phyloP scores from a whole-genome alignment of 768 basidiomycete species.

The Gautieria morchelliformis region DNA sequence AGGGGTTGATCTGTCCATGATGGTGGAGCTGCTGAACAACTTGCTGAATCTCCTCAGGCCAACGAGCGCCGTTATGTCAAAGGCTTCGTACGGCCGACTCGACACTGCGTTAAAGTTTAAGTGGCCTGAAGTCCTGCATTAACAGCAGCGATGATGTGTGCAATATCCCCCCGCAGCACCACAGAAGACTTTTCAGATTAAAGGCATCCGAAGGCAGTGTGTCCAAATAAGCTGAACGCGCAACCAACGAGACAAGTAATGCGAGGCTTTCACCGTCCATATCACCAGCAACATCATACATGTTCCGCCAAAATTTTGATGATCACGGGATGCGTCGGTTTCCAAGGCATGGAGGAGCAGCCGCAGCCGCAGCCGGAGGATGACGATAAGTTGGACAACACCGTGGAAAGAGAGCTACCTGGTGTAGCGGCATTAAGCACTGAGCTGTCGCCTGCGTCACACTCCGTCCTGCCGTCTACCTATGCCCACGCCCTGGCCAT shows the following conservation, averaged over 20 bases:
- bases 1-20: slow-evolving; percentile 1
- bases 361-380: too few species aligned
- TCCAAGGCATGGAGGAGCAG: slow-evolving; percentile 25
- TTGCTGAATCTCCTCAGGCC: neutral
- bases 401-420: neutral
- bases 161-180: slow-evolving; percentile 23
- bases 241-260: slow-evolving; percentile 46
- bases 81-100: slow-evolving; percentile 51
- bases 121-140: slow-evolving; percentile 46
- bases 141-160: slow-evolving; percentile 24
- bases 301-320: slow-evolving; percentile 50
- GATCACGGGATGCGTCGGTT: neutral
- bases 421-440: slow-evolving; percentile 4
- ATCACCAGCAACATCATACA: slow-evolving; percentile 49
- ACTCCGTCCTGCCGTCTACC: slow-evolving; percentile 46
- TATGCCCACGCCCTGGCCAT: slow-evolving; percentile 33
- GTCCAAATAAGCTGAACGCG: slow-evolving; percentile 60
- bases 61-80: neutral
- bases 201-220: slow-evolving; percentile 45
- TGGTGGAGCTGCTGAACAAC: neutral
- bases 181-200: slow-evolving; percentile 19
- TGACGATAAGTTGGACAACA: slow-evolving; percentile 1
- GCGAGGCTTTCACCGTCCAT: slow-evolving; percentile 51
- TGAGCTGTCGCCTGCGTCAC: neutral
- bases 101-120: slow-evolving; percentile 63